Conservation (phyloP, 495 filamentous ascomycete genomes). For the Cudoniella acicularis region DNA sequence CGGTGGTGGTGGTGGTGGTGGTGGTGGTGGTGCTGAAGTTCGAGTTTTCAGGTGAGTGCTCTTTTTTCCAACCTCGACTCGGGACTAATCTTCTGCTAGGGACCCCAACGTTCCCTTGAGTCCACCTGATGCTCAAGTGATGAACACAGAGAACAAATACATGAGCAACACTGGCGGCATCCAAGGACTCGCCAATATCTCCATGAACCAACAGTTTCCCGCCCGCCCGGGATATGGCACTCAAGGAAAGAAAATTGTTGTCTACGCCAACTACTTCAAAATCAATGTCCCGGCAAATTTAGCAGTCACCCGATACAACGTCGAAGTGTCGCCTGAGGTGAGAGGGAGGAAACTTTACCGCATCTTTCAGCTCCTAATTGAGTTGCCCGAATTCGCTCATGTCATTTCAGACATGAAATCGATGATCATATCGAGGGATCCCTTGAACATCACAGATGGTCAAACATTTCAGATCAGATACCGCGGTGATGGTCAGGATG, state of each 20-base stretch:
- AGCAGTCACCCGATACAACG: constrained; percentile 39
- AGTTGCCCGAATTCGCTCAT: constrained; percentile 36
- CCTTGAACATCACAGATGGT: constrained; percentile 7
- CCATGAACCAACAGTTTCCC: constrained; percentile 21
- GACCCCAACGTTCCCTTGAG: constrained; percentile 5
- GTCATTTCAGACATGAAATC: constrained; percentile 50
- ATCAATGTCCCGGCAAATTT: constrained; percentile 33
- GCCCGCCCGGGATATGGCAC: constrained; percentile 50
- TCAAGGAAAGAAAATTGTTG: constrained; percentile 33
- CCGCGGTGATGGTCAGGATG: constrained; percentile 23
- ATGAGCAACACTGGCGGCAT: constrained; percentile 11
- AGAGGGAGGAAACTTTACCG: constrained; percentile 43
- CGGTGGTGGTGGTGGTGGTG: constrained; percentile 16
- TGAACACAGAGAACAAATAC: constrained; percentile 17
- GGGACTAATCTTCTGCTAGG: background rate
- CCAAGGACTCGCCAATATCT: constrained; percentile 1
- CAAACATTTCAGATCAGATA: constrained; percentile 33
- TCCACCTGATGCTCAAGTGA: constrained; percentile 4
- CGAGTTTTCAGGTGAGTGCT: constrained; percentile 18
- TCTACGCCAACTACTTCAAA: constrained; percentile 54
- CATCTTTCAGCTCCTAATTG: constrained; percentile 44
- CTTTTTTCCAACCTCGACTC: background rate
- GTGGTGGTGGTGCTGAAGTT: constrained; percentile 16
- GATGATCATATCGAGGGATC: constrained; percentile 39
- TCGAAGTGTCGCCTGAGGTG: constrained; percentile 32